These are phyloP conservation scores for Houttuynia cordata DNA, from an alignment of 164 flowering plant genomes.

Conservation along the genomic window DNA sequence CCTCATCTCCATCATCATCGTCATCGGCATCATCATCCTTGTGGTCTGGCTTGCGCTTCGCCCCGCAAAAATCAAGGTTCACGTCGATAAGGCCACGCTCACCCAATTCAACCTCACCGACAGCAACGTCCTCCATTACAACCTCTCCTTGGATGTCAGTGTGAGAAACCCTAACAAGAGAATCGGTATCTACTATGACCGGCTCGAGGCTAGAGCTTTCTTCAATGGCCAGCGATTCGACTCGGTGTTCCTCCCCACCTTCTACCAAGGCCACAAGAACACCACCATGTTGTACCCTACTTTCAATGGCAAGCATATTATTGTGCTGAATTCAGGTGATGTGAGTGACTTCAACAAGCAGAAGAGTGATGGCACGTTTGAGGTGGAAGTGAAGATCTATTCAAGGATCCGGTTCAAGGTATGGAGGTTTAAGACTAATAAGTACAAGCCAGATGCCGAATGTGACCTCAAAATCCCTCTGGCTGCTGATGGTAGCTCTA, in stretches of 20 bases:
- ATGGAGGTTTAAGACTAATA: slow-evolving; percentile 27
- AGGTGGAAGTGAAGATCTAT: slow-evolving; percentile 37
- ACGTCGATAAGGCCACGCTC: slow-evolving; percentile 27
- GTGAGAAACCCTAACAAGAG: slow-evolving; percentile 64
- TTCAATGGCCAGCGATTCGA: slow-evolving; percentile 38
- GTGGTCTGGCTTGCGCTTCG: slow-evolving; percentile 43
- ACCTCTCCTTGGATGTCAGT: slow-evolving; percentile 41
- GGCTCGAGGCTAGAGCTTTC: slow-evolving; percentile 42
- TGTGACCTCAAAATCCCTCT: slow-evolving; percentile 61
- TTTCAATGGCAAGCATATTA: slow-evolving; percentile 23
- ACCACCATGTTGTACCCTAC: slow-evolving; percentile 18
- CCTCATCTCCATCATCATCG: slow-evolving; percentile 13
- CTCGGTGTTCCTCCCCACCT: slow-evolving; percentile 10
- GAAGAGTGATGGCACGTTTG: slow-evolving; percentile 23
- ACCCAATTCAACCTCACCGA: slow-evolving; percentile 15
- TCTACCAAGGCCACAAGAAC: slow-evolving; percentile 58
- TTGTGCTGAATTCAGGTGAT: slow-evolving; percentile 1
- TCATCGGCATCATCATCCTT: slow-evolving; percentile 25
- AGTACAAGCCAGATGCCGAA: slow-evolving; percentile 33
- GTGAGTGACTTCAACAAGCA: slow-evolving; percentile 8
- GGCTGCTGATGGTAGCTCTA: background rate
- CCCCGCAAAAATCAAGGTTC: slow-evolving; percentile 31
- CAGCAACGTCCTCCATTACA: slow-evolving; percentile 39
- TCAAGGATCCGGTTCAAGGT: slow-evolving; percentile 39
- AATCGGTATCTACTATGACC: slow-evolving; percentile 61